Evolutionary conservation across 352 stramenopile genomes (phyloP).

Genomic region (Phytophthora quininea): DNA sequence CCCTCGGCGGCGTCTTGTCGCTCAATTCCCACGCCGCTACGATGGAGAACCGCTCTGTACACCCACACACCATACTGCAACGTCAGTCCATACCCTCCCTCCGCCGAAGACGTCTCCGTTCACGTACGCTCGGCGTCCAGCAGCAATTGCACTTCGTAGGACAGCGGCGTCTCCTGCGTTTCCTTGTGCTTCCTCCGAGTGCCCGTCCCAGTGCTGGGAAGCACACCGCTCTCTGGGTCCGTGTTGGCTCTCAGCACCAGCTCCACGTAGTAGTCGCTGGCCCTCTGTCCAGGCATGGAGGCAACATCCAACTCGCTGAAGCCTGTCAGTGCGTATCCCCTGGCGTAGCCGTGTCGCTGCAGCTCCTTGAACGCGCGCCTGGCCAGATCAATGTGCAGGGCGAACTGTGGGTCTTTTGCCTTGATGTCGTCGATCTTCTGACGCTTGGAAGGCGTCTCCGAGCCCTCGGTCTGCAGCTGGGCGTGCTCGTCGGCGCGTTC

Average conservation of each 20-base stretch:
- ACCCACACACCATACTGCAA: conserved; percentile 2
- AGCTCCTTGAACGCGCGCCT: conserved; percentile 56
- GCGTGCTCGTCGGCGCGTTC: conserved; percentile 40
- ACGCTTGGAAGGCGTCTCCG: conserved; percentile 26
- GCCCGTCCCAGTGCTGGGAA: conserved; percentile 31
- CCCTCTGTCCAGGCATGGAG: conserved; percentile 15
- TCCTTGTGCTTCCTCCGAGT: conserved; percentile 28
- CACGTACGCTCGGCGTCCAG: conserved; percentile 49
- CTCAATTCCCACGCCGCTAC: conserved; percentile 68
- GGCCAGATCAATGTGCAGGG: conserved; percentile 51
- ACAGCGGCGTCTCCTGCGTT: conserved; percentile 29
- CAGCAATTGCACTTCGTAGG: conserved; percentile 58
- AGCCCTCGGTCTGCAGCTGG: conserved; percentile 20
- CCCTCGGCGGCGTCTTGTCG: conserved; percentile 26
- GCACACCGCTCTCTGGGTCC: conserved; percentile 25
- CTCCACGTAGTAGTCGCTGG: conserved; percentile 34
- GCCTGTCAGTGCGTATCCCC: conserved; percentile 51
- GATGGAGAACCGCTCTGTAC: conserved; percentile 55
- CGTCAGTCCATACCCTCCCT: not conserved
- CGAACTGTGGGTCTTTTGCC: conserved; percentile 52
- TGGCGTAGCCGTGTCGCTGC: conserved; percentile 64
- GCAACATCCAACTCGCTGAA: conserved; percentile 56
- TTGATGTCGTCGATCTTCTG: conserved; percentile 45
- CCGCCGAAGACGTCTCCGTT: not conserved
- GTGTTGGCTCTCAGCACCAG: conserved; percentile 34